phyloP scores from a whole-genome alignment of 2,329 filamentous ascomycete genomes.

The Penicillium sp. region DNA sequence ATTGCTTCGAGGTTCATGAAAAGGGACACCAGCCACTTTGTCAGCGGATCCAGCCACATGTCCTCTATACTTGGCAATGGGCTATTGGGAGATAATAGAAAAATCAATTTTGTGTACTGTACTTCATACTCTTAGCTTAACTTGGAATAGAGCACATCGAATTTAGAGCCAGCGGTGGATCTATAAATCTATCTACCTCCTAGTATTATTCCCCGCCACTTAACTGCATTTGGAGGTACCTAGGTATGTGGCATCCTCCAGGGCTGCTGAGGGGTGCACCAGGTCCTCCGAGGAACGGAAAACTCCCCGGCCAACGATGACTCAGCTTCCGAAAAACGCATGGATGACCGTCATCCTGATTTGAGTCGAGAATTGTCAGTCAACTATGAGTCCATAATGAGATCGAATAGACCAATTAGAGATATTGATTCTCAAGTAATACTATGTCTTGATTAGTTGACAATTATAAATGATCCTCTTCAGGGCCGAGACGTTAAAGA shows the following conservation, averaged over 20 bases:
- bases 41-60: conserved; percentile 32
- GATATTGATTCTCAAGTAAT: neutral
- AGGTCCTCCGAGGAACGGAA: conserved; percentile 10
- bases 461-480: neutral
- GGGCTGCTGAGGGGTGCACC: neutral
- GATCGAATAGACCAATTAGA: neutral
- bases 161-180: neutral
- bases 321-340: conserved; percentile 23
- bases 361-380: neutral
- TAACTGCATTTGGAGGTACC: conserved; percentile 2
- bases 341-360: neutral
- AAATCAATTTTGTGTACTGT: neutral
- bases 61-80: conserved; percentile 17
- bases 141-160: neutral
- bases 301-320: conserved; percentile 3
- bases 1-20: conserved; percentile 10
- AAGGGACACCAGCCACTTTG: conserved; percentile 29
- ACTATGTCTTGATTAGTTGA: neutral
- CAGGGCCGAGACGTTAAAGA: conserved; percentile 7
- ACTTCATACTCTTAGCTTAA: too few relatives aligned
- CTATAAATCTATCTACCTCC: neutral
- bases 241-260: neutral
- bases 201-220: conserved; percentile 1
- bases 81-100: neutral
- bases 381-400: neutral